phyloP scores from a whole-genome alignment of 768 basidiomycete species.

The Nidularia pulvinata region DNA sequence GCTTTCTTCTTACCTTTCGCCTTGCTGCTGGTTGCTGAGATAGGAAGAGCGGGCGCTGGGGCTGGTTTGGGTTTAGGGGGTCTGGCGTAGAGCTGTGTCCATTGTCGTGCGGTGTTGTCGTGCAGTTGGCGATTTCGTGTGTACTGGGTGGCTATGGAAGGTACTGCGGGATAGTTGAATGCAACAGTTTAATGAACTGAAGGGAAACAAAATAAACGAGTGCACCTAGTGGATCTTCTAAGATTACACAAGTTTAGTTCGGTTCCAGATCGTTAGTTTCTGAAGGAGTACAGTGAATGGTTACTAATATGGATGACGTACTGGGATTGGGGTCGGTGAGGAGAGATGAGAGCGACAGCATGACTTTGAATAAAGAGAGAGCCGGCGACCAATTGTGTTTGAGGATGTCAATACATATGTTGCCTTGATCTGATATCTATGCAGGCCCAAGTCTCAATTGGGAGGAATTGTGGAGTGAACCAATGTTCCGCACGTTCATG shows the following conservation, averaged over 20 bases:
- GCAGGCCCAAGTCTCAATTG: background rate
- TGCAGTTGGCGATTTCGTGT: conserved; percentile 64
- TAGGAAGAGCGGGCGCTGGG: conserved; percentile 15
- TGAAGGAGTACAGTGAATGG: background rate
- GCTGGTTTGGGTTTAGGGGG: conserved; percentile 35
- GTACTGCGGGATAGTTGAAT: conserved; percentile 38
- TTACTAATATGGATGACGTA: conserved; percentile 32
- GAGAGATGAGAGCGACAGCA: conserved; percentile 90
- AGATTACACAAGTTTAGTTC: background rate
- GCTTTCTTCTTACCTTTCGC: conserved; percentile 20
- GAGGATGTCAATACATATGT: conserved; percentile 88
- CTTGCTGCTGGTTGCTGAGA: conserved; percentile 15
- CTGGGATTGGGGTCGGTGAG: conserved; percentile 94
- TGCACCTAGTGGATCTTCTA: conserved; percentile 75
- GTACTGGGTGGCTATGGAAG: conserved; percentile 72
- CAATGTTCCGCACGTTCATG: conserved; percentile 60
- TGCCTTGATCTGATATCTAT: conserved; percentile 72
- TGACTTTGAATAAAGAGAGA: conserved; percentile 90
- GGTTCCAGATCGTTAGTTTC: conserved; percentile 7
- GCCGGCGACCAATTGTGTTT: conserved; percentile 97
- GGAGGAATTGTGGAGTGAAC: background rate
- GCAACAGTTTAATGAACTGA: background rate
- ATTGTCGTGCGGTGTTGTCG: conserved; percentile 76
- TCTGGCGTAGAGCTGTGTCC: conserved; percentile 74
- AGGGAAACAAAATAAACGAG: background rate